phyloP scores from a whole-genome alignment of 2,329 filamentous ascomycete species.

The Ascochyta viciae-villosae region DNA sequence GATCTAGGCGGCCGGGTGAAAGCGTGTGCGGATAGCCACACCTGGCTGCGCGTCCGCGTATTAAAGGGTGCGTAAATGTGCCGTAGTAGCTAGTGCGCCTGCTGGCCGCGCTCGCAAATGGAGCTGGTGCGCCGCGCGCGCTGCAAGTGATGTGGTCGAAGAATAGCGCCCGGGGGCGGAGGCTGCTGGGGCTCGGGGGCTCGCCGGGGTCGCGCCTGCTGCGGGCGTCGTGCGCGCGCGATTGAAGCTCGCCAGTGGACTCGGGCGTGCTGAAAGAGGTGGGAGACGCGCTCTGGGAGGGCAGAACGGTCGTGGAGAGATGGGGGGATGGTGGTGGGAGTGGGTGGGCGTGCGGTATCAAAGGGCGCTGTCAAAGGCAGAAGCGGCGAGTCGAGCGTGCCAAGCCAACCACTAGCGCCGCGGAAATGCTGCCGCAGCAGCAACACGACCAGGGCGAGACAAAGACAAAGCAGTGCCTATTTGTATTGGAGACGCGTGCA shows the following conservation, averaged over 20 bases:
- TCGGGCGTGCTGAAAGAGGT: constrained; percentile 32
- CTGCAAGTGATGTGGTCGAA: constrained; percentile 40
- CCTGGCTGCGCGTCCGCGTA: constrained; percentile 36
- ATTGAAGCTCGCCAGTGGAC: constrained; percentile 34
- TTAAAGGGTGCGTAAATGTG: constrained; percentile 22
- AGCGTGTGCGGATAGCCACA: constrained; percentile 37
- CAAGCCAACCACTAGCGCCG: constrained; percentile 10
- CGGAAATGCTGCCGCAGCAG: not conserved
- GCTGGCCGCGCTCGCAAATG: constrained; percentile 18
- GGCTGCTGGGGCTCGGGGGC: constrained; percentile 38
- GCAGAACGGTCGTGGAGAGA: constrained; percentile 41
- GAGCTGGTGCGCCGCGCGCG: constrained; percentile 43
- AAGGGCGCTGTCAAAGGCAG: constrained; percentile 20
- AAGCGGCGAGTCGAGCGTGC: constrained; percentile 10
- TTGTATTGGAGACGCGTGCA: constrained; percentile 1
- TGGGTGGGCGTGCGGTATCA: constrained; percentile 29
- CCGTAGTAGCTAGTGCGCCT: constrained; percentile 29
- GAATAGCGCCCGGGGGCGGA: constrained; percentile 35
- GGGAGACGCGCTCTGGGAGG: constrained; percentile 43
- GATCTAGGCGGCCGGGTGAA: constrained; percentile 25
- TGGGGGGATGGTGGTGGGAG: constrained; percentile 38
- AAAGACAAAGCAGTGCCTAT: not conserved
- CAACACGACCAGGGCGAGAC: not conserved
- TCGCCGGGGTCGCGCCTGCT: constrained; percentile 38
- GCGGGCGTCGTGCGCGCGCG: constrained; percentile 32